Evolutionary conservation across 768 basidiomycete genomes (phyloP), one percentile per base, ranked within the genome.

Genomic region (Lactifluus rugatus): DNA sequence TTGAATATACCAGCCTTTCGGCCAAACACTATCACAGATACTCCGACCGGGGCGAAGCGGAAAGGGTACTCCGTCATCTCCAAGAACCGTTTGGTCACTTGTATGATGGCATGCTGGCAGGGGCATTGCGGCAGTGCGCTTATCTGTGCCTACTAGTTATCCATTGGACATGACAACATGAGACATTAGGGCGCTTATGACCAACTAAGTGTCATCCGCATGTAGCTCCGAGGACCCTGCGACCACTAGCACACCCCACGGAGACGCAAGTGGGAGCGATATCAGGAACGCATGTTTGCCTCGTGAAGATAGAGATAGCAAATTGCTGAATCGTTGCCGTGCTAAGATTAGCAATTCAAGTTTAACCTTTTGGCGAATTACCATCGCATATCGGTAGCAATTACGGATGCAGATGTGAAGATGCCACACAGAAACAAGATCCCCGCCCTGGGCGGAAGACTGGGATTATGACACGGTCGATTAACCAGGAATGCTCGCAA

Each of bases 351-450:
- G 61, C 50, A 54, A 54, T n/a, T 48, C 57, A 36, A 41, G 39
- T 54, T 63, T 63, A 63, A 16, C 63, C 60, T 64, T 64, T 64
- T 64, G 63, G 63, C 63, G 61, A 64, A 55, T 63, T 63, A 47
- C 62, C 60, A 59, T 61, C 58, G 31, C 48, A 51, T 48, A 39
- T 26, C 60, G 53, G 60, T 44, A 44, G 50, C 55, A 53, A 36
- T 52, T 25, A 56, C 56, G 60, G 62, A 53, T 53, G 32, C 62
- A 25, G 52, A 61, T 63, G 49, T 37, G 41, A 41, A 23, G 47
- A 41, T 59, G 61, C 57, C 58, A 34, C 53, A 16, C 47, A 26
- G 48, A 23, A 37, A 32, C 28, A 10, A 60, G 61, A 62, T 62
- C 61, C 48, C 58, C 61, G 52, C 48, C 42, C 21, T n/a, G 16